These are phyloP conservation scores for Solanum stenotomum DNA, from an alignment of 257 asterid species.

Conservation along the genomic window DNA sequence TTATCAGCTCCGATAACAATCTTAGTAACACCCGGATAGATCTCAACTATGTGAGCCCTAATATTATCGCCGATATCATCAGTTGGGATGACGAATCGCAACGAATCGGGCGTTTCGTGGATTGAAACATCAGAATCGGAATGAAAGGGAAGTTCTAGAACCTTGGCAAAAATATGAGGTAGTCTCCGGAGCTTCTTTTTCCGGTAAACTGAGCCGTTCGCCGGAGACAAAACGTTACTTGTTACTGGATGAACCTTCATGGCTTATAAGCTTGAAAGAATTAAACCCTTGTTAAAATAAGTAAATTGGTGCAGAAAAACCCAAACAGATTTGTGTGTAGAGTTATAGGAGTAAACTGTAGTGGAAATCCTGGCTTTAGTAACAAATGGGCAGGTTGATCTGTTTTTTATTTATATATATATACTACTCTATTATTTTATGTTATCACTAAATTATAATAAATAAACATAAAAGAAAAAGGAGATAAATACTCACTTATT, in stretches of 20 bases:
- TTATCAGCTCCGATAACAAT: slow-evolving; percentile 40
- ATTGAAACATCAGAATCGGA: slow-evolving; percentile 63
- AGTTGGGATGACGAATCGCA: slow-evolving; percentile 53
- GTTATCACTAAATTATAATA: not conserved
- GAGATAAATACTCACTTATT: not conserved
- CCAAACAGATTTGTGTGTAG: not conserved
- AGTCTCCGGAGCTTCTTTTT: slow-evolving; percentile 66
- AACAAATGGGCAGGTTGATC: not conserved
- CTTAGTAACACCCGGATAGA: slow-evolving; percentile 77
- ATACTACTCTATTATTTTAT: not conserved
- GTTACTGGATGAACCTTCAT: slow-evolving; percentile 81
- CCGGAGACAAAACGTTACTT: slow-evolving; percentile 29
- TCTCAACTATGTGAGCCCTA: slow-evolving; percentile 58
- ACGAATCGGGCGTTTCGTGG: slow-evolving; percentile 40
- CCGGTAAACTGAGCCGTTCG: slow-evolving; percentile 18
- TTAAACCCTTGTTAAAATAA: not conserved
- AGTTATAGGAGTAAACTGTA: not conserved
- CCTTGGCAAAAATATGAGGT: slow-evolving; percentile 83
- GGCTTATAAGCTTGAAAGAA: not conserved
- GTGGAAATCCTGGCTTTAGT: not conserved
- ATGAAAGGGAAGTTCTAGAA: slow-evolving; percentile 65
- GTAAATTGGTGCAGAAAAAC: not conserved
- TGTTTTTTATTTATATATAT: not conserved
- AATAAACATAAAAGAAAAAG: not conserved
- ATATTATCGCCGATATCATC: slow-evolving; percentile 36